Evolutionary conservation across 2,329 filamentous ascomycete genomes (phyloP).

Genomic region (Scytalidium lignicola): DNA sequence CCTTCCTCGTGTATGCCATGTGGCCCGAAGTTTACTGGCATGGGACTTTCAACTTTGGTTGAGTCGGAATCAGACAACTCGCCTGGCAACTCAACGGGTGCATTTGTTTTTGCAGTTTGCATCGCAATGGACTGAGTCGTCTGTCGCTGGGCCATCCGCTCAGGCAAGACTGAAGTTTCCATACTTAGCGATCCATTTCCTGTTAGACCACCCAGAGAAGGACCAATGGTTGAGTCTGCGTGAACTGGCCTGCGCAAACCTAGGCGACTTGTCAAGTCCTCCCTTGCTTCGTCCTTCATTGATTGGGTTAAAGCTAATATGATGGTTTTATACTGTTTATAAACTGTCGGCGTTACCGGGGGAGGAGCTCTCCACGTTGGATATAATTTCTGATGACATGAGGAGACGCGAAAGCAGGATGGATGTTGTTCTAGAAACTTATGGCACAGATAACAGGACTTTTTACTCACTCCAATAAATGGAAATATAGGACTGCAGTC

Average conservation of each 20-base stretch:
- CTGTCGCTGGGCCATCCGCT: background rate
- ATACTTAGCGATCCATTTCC: background rate
- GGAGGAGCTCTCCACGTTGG: slow-evolving; percentile 28
- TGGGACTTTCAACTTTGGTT: background rate
- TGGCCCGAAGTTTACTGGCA: background rate
- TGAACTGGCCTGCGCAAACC: slow-evolving; percentile 6
- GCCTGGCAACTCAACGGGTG: background rate
- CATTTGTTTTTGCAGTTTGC: background rate
- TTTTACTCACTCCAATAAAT: slow-evolving; percentile 30
- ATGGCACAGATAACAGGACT: slow-evolving; percentile 29
- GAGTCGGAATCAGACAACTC: background rate
- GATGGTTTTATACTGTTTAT: slow-evolving; percentile 8
- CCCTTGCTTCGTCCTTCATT: slow-evolving; percentile 8
- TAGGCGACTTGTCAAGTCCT: slow-evolving; percentile 7
- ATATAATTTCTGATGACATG: slow-evolving; percentile 30
- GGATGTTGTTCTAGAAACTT: slow-evolving; percentile 22
- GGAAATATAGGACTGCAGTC: slow-evolving; percentile 13
- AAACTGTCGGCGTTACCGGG: slow-evolving; percentile 5
- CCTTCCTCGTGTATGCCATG: background rate
- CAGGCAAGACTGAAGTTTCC: background rate
- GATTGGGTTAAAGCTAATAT: slow-evolving; percentile 8
- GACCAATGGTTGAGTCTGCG: slow-evolving; percentile 14
- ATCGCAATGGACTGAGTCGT: background rate
- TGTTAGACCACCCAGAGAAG: slow-evolving; percentile 12
- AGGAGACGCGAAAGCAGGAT: slow-evolving; percentile 20